Evolutionary conservation across 73 alveolate genomes (phyloP), one percentile per base, ranked within the genome.

Genomic region (Paramecium tetraurelia): DNA sequence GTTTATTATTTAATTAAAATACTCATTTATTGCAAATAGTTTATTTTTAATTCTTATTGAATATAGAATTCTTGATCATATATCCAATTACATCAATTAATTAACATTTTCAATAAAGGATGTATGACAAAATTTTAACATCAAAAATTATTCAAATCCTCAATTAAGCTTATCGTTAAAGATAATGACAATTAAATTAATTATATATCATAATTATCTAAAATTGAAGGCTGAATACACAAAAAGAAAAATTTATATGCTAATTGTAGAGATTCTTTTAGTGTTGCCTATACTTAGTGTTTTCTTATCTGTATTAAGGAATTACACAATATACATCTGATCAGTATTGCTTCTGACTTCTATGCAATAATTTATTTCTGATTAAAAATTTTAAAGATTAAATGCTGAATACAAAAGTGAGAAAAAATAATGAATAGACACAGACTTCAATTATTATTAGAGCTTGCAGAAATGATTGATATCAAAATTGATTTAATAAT

Each of bases 251-350:
- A 63, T 9, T 20, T 63, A 3, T 14, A 7, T 11, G 84, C 84
- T 12, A 63, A 27, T 31, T 63, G 84, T 63, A 24, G 24, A 14
- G 84, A 63, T 63, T 22, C 41, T 31, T 63, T 22, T 33, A 27
- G 84, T 24, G 21, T 14, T 33, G 27, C 21, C 21, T 10, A 63
- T 63, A 63, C 84, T 11, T 1, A 27, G 2, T 63, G 84, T 63
- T 63, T 50, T 63, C 84, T 22, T 31, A 20, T 63, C 27, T 63
- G 84, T 27, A 63, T 27, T 12, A 33, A 63, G 9, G 46, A 63
- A 12, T 63, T 63, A 63, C 84, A 63, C 29, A 63, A 63, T 63
- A 50, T 63, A 63, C 84, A n/a, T n/a, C 9, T 63, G 84, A 63
- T 7, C 84, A 63, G 50, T 63, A 1, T 50, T 63, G 84, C 3